Evolutionary conservation across 2,329 filamentous ascomycete species (phyloP).

Genomic region (Penicillium sp.): DNA sequence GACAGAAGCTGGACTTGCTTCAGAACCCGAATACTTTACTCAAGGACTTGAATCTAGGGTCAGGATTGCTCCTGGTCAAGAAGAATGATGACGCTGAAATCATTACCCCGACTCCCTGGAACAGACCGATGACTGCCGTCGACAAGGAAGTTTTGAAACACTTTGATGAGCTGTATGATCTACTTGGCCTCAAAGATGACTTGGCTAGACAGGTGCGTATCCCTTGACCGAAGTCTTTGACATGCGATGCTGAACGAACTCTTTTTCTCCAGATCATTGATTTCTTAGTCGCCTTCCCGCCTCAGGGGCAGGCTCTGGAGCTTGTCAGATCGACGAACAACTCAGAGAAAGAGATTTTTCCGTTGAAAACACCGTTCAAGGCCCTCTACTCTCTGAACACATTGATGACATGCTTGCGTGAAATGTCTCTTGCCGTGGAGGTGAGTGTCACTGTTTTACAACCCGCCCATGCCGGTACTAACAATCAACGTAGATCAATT

Average conservation of each 20-base stretch:
- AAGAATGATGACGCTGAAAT: constrained; percentile 57
- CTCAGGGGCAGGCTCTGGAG: constrained; percentile 62
- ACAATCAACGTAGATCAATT: constrained; percentile 22
- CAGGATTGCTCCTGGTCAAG: constrained; percentile 65
- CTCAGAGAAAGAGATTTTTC: constrained; percentile 66
- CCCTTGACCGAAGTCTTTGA: background rate
- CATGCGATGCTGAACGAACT: constrained; percentile 8
- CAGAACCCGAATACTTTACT: constrained; percentile 63
- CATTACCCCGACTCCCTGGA: constrained; percentile 30
- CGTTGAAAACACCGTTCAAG: constrained; percentile 68
- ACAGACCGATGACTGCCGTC: constrained; percentile 60
- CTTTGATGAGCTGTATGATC: constrained; percentile 80
- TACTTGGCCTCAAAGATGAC: constrained; percentile 71
- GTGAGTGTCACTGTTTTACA: background rate
- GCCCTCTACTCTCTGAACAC: constrained; percentile 72
- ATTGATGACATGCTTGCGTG: constrained; percentile 62
- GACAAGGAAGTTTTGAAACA: constrained; percentile 79
- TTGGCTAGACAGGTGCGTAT: constrained; percentile 65
- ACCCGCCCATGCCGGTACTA: background rate
- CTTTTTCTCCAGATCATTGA: constrained; percentile 59
- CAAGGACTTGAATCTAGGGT: constrained; percentile 65
- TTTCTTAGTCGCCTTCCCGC: constrained; percentile 70
- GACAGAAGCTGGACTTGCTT: constrained; percentile 63
- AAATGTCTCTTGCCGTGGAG: constrained; percentile 41
- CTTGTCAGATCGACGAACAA: constrained; percentile 57